Base-by-base conservation (phyloP, 768 basidiomycete species). In the Rhodosporidiobolus sp. region DNA sequence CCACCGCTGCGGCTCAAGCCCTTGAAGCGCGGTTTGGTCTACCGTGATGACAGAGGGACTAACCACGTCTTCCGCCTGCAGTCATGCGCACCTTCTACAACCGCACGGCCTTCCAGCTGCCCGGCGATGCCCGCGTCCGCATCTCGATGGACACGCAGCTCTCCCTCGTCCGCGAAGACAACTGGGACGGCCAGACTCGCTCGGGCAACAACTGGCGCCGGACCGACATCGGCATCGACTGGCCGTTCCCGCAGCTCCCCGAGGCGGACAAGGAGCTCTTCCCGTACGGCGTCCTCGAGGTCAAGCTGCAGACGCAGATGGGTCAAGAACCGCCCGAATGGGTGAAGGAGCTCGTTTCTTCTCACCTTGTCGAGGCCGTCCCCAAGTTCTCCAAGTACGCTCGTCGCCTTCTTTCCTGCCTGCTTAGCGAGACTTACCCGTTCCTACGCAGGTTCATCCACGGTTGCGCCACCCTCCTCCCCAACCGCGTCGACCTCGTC, bases 11-110 rank as follows among this genome's bases (percentile, higher is more conserved):
- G 7, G 14, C 38, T 43, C 38, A 7, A 43, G 38, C 8, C 38
- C 8, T 43, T 43, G 38, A 28, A 34, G 30, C 30, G 2, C 22
- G 14, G n/a, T 4, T 14, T 45, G 38, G 30, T 19, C 26, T 4
- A 53, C 6, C 16, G 10, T 54, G 61, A 16, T 57, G 12, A 30
- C n/a, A 11, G 22, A 28, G 38, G 14, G 19, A 28, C 53, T 62
- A 1, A 50, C 43, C n/a, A n/a, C n/a, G n/a, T 32, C 22, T 38
- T 32, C 0, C 65, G 22, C 26, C 16, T 65, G 22, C 54, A 94
- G 95, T 97, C 49, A 88, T 95, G 89, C 87, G 95, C 28, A 92
- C 94, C 16, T 99, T 97, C 83, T 99, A 98, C 83, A 96, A 97
- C 79, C 90, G 96, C 53, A 98, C 96, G 22, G 96, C 96, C 2